Evolutionary conservation across 495 filamentous ascomycete species (phyloP).

Genomic region (Umbilicaria muhlenbergii): DNA sequence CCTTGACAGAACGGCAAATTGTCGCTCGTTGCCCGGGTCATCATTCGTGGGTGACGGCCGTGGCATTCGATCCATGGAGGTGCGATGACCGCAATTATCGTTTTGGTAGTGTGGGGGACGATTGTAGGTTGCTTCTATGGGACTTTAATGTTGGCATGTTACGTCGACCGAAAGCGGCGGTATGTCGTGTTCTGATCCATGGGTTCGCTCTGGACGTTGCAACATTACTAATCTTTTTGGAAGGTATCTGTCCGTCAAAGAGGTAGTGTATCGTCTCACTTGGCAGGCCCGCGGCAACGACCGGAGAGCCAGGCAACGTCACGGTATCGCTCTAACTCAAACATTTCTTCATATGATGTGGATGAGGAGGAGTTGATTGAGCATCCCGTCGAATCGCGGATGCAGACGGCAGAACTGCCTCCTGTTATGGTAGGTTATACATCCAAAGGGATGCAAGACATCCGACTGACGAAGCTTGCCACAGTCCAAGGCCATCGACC

Average conservation of each 20-base stretch:
- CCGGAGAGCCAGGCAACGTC: slow-evolving; percentile 34
- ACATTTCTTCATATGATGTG: slow-evolving; percentile 32
- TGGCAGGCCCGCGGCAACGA: slow-evolving; percentile 25
- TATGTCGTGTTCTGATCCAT: slow-evolving; percentile 15
- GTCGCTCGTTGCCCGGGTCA: slow-evolving; percentile 89
- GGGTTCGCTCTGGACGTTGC: background rate
- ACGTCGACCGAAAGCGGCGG: slow-evolving; percentile 66
- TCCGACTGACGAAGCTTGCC: background rate
- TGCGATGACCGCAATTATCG: slow-evolving; percentile 91
- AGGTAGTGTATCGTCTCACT: slow-evolving; percentile 41
- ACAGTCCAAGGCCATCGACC: slow-evolving; percentile 71
- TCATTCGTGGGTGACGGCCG: slow-evolving; percentile 84
- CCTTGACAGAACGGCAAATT: slow-evolving; percentile 62
- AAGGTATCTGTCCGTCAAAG: slow-evolving; percentile 38
- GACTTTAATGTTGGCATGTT: slow-evolving; percentile 97
- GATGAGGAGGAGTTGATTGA: slow-evolving; percentile 37
- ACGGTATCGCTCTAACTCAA: slow-evolving; percentile 49
- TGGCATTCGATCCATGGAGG: slow-evolving; percentile 90
- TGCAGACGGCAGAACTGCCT: slow-evolving; percentile 73
- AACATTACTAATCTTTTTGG: background rate
- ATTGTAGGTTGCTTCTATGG: slow-evolving; percentile 81
- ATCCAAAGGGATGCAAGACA: slow-evolving; percentile 1
- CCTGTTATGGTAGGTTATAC: slow-evolving; percentile 61
- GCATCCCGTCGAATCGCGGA: slow-evolving; percentile 68
- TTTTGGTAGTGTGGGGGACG: slow-evolving; percentile 90